Evolutionary conservation across 768 basidiomycete species (phyloP).

Genomic region (Leucocoprinus leucothites): DNA sequence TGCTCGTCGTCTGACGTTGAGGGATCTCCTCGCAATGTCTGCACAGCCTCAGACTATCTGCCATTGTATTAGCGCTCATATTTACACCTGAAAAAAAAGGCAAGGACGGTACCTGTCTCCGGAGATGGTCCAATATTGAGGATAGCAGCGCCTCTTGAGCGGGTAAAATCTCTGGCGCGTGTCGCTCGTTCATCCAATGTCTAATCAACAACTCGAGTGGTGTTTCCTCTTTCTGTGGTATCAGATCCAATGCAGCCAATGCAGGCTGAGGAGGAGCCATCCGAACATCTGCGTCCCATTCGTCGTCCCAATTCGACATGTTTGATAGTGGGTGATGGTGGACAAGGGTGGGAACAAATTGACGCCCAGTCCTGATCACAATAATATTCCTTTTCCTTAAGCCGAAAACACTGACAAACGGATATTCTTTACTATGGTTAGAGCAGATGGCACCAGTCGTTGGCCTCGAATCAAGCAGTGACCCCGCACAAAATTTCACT

Average conservation of each 20-base stretch:
- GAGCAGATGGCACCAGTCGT: no score
- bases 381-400: no score
- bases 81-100: neutral
- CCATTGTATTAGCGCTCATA: slow-evolving; percentile 4
- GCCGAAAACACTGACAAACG: no score
- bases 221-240: slow-evolving; percentile 33
- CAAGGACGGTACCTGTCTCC: slow-evolving; percentile 62
- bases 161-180: slow-evolving; percentile 76
- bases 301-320: no score
- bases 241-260: no score
- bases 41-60: slow-evolving; percentile 73
- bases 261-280: neutral
- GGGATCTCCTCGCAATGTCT: slow-evolving; percentile 72
- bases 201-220: slow-evolving; percentile 69
- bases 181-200: slow-evolving; percentile 85
- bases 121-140: slow-evolving; percentile 68
- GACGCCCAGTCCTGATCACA: no score
- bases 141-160: slow-evolving; percentile 68
- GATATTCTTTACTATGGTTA: no score
- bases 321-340: no score
- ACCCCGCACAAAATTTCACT: no score
- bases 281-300: neutral
- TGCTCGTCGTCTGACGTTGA: slow-evolving; percentile 91
- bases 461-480: no score
- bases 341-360: no score